These are phyloP conservation scores for Metarhizium brunneum DNA, from an alignment of 2,329 filamentous ascomycete species.

Conservation along the genomic window DNA sequence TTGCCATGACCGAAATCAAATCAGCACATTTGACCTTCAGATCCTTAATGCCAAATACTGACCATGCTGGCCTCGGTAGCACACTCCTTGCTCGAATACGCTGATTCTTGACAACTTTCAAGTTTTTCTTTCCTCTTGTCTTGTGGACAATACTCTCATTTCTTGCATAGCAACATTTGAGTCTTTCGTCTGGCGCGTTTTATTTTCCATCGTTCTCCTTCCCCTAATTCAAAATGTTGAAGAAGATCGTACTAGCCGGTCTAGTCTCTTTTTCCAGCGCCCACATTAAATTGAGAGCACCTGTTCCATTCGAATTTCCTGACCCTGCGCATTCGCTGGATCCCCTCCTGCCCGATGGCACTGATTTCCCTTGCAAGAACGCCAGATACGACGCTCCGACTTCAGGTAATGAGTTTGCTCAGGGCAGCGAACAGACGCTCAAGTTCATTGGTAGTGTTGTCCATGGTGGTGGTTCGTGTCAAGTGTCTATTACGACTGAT, in stretches of 20 bases:
- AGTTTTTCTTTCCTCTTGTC: background rate
- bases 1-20: background rate
- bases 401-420: conserved; percentile 48
- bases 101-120: background rate
- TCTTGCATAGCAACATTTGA: conserved; percentile 1
- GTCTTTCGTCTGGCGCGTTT: conserved; percentile 24
- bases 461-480: conserved; percentile 89
- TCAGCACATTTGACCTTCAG: background rate
- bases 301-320: conserved; percentile 47
- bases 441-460: conserved; percentile 62
- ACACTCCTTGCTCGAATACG: background rate
- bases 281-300: conserved; percentile 67
- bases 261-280: conserved; percentile 53
- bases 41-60: background rate
- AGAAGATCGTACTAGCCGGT: conserved; percentile 42
- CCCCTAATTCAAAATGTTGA: conserved; percentile 36
- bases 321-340: no score
- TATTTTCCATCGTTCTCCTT: conserved; percentile 6
- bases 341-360: conserved; percentile 52
- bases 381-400: conserved; percentile 30
- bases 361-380: conserved; percentile 77
- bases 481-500: conserved; percentile 79
- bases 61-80: background rate
- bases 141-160: conserved; percentile 16
- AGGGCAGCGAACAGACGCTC: conserved; percentile 36